These are phyloP conservation scores for Mentha longifolia DNA, from an alignment of 257 asterid species.

Conservation along the genomic window DNA sequence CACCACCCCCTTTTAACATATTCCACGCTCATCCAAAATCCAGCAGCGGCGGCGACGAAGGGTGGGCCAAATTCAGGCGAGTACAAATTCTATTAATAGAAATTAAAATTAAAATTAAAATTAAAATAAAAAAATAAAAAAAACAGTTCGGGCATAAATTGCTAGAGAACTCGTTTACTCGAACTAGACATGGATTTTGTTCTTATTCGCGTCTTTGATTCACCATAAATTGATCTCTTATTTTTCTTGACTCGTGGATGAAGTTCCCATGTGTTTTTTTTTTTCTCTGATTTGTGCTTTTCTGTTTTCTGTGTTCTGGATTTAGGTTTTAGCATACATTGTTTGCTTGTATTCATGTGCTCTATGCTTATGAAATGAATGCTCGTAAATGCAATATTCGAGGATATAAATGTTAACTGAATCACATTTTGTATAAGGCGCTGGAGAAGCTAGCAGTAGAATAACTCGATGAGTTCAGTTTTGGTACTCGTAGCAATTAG, in stretches of 20 bases:
- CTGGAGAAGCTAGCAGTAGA: neutral
- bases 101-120: too few relatives aligned
- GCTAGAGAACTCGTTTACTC: neutral
- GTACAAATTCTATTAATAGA: too few relatives aligned
- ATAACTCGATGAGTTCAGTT: too few relatives aligned
- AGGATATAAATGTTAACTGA: neutral
- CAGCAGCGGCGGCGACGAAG: too few relatives aligned
- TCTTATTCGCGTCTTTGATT: neutral
- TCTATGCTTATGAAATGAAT: neutral
- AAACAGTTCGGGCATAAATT: too few relatives aligned
- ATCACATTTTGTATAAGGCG: neutral
- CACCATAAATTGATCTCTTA: neutral
- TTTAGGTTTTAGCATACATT: neutral
- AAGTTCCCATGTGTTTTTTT: too few relatives aligned
- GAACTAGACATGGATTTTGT: neutral
- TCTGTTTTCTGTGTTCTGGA: neutral
- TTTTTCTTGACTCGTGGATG: too few relatives aligned
- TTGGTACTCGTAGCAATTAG: too few relatives aligned
- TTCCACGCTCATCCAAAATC: too few relatives aligned
- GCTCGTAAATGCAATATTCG: neutral
- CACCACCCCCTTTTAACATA: too few relatives aligned
- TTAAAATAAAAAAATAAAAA: too few relatives aligned
- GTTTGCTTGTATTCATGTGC: neutral
- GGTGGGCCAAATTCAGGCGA: too few relatives aligned
- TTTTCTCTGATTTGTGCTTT: slow-evolving; percentile 10